Evolutionary conservation across 768 basidiomycete species (phyloP).

Genomic region (Chiua virens): DNA sequence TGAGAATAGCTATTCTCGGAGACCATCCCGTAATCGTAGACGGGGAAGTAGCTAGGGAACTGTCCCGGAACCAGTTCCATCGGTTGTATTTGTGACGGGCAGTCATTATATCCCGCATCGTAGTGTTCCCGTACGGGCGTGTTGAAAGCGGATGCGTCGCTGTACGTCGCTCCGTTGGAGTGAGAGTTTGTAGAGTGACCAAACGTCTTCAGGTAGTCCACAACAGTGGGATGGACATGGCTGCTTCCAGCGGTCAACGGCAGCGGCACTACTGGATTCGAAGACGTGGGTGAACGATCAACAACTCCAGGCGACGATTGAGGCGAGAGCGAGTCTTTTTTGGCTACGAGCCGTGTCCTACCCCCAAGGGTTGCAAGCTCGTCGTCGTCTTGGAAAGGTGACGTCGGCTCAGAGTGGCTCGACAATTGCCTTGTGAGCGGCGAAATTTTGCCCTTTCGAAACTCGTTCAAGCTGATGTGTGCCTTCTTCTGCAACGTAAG

Average conservation of each 20-base stretch:
- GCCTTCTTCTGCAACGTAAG: constrained; percentile 62
- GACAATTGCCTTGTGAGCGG: constrained; percentile 38
- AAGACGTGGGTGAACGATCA: constrained; percentile 69
- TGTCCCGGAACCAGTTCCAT: constrained; percentile 34
- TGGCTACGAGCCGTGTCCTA: constrained; percentile 61
- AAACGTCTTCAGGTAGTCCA: constrained; percentile 71
- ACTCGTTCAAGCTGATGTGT: constrained; percentile 62
- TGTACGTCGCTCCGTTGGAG: constrained; percentile 21
- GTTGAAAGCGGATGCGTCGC: constrained; percentile 24
- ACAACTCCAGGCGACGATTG: constrained; percentile 39
- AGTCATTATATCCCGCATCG: constrained; percentile 23
- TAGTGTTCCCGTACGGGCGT: constrained; percentile 26
- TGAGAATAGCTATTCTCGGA: constrained; percentile 35
- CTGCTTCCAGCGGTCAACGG: constrained; percentile 54
- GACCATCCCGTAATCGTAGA: constrained; percentile 64
- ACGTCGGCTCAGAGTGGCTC: constrained; percentile 39
- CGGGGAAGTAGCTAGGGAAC: constrained; percentile 73
- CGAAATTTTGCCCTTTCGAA: constrained; percentile 54
- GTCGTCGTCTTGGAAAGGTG: constrained; percentile 55
- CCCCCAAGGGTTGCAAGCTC: constrained; percentile 65
- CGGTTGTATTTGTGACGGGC: constrained; percentile 25
- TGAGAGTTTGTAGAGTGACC: constrained; percentile 26
- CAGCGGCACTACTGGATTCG: constrained; percentile 70
- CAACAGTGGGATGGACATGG: constrained; percentile 59
- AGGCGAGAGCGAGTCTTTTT: constrained; percentile 59